phyloP scores from a whole-genome alignment of 176 grass and related monocot species.

The Typha latifolia region DNA sequence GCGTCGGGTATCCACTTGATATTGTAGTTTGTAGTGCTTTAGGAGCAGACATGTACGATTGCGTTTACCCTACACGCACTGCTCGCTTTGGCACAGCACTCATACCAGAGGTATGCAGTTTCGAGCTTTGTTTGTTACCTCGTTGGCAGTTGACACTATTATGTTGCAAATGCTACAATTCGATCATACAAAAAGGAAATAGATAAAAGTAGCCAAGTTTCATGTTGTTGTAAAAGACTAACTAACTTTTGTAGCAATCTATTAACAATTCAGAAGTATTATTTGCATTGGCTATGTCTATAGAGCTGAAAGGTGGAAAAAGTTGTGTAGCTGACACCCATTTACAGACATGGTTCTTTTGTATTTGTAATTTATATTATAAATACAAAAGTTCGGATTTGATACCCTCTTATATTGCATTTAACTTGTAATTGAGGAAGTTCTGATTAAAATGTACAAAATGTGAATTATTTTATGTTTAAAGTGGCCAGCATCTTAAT shows the following conservation, averaged over 20 bases:
- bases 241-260: background rate
- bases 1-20: conserved; percentile 98
- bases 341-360: no score
- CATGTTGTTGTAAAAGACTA: background rate
- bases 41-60: conserved; percentile 98
- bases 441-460: no score
- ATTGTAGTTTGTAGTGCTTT: conserved; percentile 96
- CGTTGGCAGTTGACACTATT: background rate
- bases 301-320: no score
- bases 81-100: conserved; percentile 91
- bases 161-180: background rate
- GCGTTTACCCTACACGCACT: conserved; percentile 92
- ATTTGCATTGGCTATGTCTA: background rate
- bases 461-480: no score
- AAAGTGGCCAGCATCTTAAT: no score
- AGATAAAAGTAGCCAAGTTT: background rate
- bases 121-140: conserved; percentile 1
- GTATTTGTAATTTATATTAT: background rate
- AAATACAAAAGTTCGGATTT: background rate
- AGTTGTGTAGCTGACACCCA: no score
- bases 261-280: background rate
- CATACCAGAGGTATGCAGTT: conserved; percentile 63
- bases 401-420: no score
- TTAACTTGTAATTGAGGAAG: no score
- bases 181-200: background rate